phyloP scores from a whole-genome alignment of 192 early-diverging fungal genomes.

The Podochytrium sp. region DNA sequence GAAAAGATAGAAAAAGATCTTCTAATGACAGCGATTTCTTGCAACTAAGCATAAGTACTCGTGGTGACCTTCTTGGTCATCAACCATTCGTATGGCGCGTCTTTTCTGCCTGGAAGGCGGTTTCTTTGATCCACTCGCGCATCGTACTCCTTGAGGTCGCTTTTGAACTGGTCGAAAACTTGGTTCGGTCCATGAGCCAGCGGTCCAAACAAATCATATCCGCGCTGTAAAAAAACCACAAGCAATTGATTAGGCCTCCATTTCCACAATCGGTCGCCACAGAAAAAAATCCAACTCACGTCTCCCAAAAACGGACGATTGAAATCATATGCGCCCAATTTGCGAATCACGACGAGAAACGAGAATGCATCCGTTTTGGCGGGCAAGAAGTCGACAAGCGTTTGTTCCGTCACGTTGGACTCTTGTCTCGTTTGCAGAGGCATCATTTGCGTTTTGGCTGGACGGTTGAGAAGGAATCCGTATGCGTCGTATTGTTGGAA shows the following conservation, averaged over 20 bases:
- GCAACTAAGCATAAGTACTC: no score
- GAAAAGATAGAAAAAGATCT: no score
- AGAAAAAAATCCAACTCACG: not conserved
- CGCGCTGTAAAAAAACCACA: not conserved
- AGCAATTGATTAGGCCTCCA: not conserved
- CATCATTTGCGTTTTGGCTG: not conserved
- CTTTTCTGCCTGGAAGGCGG: conserved; percentile 1
- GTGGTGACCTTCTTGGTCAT: not conserved
- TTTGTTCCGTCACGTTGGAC: not conserved
- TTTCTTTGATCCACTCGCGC: not conserved
- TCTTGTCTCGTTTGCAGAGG: not conserved
- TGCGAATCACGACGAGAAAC: not conserved
- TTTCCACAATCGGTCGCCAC: not conserved
- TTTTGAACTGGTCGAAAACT: not conserved
- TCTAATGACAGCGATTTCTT: no score
- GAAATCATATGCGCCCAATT: not conserved
- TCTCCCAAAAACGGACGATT: not conserved
- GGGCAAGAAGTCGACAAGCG: not conserved
- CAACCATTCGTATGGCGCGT: conserved; percentile 13
- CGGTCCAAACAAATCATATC: conserved; percentile 3
- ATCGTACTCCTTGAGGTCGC: not conserved
- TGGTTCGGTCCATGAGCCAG: not conserved
- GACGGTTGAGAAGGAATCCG: not conserved
- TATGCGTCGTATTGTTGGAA: conserved; percentile 12
- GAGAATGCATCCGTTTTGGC: not conserved